Base-by-base conservation (phyloP, 1,284 basidiomycete species). In the Uromyces viciae-fabae region DNA sequence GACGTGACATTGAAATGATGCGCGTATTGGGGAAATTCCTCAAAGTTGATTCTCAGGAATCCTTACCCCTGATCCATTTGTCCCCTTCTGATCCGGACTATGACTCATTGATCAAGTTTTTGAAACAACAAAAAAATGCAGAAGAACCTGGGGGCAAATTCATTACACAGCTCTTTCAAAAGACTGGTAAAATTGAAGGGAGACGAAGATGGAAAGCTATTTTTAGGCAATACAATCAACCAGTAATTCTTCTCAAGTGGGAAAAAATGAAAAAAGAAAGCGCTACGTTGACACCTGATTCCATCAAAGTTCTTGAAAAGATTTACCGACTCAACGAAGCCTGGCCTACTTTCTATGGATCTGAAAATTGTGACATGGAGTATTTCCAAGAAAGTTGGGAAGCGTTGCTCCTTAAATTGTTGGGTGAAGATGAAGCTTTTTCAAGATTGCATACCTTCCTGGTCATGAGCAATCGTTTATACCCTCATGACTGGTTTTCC, bases 171-270 rank as follows among this genome's bases (percentile, higher is more conserved):
- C 7, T 68, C 9, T n/a, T 17, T 28, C 40, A 68, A 14, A 68
- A 22, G 33, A 68, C 33, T 43, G 66, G 66, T 28, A 28, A 28
- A 22, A 46, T 46, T 22, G 66, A 68, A 68, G 66, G 40, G 66
- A 68, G 9, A 28, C 42, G 66, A 68, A 68, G 66, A 43, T 68
- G 66, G 66, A 46, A 25, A 46, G 66, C 66, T 5, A 40, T 68
- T 7, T 3, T 14, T 9, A 68, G 66, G n/a, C 66, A 68, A 68
- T 68, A 28, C 40, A 68, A 68, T 46, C 66, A 46, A 68, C 22
- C 40, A 0, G 49, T 1, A 68, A 68, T 68, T 8, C 40, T 68
- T 40, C 3, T 1, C 28, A 0, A 2, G 25, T 66, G 5, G 36
- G 4, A 19, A 15, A 1, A 4, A 4, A n/a, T 8, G 40, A 43